These are phyloP conservation scores for Leccinum pachyderme DNA, from an alignment of 1,284 basidiomycete genomes.

Conservation along the genomic window DNA sequence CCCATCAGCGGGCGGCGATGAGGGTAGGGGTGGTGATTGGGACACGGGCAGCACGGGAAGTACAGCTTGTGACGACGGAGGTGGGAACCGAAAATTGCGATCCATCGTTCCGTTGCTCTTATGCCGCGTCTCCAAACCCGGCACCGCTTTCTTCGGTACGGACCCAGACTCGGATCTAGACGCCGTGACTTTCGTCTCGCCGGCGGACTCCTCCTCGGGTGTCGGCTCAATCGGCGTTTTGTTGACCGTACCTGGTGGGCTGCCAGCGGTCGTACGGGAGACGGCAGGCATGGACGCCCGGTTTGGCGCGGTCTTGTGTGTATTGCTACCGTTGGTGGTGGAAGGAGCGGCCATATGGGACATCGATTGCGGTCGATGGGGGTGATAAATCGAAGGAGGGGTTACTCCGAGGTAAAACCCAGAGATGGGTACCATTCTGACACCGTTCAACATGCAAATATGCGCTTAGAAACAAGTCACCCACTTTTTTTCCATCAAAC, in stretches of 20 bases:
- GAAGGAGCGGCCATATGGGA: constrained; percentile 56
- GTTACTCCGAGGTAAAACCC: constrained; percentile 76
- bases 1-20: constrained; percentile 16
- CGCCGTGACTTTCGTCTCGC: constrained; percentile 17
- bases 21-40: constrained; percentile 7
- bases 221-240: constrained; percentile 43
- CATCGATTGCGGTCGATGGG: constrained; percentile 70
- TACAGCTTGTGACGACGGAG: constrained; percentile 26
- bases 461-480: constrained; percentile 24
- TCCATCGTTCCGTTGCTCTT: constrained; percentile 70
- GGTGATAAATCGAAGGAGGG: constrained; percentile 45
- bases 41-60: constrained; percentile 9
- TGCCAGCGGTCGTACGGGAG: constrained; percentile 12
- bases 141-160: constrained; percentile 11
- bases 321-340: constrained; percentile 37
- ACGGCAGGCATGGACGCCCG: constrained; percentile 28
- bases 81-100: constrained; percentile 72
- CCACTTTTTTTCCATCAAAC: constrained; percentile 77
- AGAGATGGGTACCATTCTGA: constrained; percentile 84
- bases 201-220: constrained; percentile 46
- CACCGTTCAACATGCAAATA: not conserved
- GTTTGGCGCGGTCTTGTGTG: constrained; percentile 35
- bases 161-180: not conserved
- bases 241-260: constrained; percentile 16
- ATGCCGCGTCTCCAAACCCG: constrained; percentile 34